phyloP scores from a whole-genome alignment of 129 eudicot genomes.

The Helichrysum umbraculigerum region DNA sequence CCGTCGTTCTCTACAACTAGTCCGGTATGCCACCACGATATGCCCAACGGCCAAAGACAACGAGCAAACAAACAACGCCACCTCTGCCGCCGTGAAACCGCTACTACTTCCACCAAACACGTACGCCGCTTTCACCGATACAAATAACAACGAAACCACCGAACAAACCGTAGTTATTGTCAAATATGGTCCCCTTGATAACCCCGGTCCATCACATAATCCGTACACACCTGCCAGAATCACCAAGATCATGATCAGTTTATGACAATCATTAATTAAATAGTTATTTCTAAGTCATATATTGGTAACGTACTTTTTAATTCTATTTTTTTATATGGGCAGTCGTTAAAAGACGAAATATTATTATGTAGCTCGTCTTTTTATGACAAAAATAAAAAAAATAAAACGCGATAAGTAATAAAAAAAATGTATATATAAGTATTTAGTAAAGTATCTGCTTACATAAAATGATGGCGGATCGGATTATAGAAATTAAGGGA shows the following conservation, averaged over 20 bases:
- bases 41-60: slow-evolving; percentile 70
- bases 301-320: background rate
- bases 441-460: slow-evolving; percentile 11
- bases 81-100: slow-evolving; percentile 46
- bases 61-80: slow-evolving; percentile 67
- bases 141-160: slow-evolving; percentile 70
- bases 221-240: slow-evolving; percentile 73
- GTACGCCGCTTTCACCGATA: slow-evolving; percentile 79
- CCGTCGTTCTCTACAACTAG: slow-evolving; percentile 83
- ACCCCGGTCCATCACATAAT: slow-evolving; percentile 82
- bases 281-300: background rate
- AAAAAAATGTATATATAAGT: no score
- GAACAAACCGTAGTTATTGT: slow-evolving; percentile 78
- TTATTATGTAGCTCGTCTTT: no score
- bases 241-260: slow-evolving; percentile 10
- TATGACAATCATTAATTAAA: background rate
- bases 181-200: slow-evolving; percentile 83
- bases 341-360: no score
- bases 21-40: slow-evolving; percentile 82
- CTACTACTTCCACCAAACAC: slow-evolving; percentile 46
- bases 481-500: slow-evolving; percentile 67
- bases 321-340: background rate
- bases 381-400: no score
- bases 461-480: slow-evolving; percentile 85
- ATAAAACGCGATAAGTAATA: background rate